Conservation (phyloP, 805 yeast species). For the Schizosaccharomyces japonicus region DNA sequence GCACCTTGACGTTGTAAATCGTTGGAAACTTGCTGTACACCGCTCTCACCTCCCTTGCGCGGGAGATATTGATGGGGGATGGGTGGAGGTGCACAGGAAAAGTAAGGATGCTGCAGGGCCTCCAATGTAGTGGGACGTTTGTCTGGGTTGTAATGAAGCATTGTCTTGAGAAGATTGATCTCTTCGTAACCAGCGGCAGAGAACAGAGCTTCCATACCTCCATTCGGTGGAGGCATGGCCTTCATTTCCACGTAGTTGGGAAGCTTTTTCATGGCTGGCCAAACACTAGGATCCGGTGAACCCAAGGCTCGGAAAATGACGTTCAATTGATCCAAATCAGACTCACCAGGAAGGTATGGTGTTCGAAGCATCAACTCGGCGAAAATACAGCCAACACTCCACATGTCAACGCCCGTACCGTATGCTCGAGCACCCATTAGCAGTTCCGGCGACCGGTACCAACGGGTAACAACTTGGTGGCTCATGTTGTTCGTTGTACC, state of each 20-base stretch:
- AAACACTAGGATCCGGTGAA: constrained; percentile 71
- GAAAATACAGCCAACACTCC: constrained; percentile 93
- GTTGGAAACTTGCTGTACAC: not conserved
- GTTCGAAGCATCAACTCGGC: constrained; percentile 89
- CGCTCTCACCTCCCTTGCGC: not conserved
- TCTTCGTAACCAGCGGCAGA: constrained; percentile 19
- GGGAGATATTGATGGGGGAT: not conserved
- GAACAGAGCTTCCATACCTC: constrained; percentile 11
- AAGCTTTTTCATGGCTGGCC: constrained; percentile 73
- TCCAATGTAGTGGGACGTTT: constrained; percentile 40
- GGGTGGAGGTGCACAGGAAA: constrained; percentile 34
- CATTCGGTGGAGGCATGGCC: not conserved
- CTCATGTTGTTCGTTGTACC: constrained; percentile 32
- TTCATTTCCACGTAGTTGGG: constrained; percentile 20
- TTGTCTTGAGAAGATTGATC: constrained; percentile 36
- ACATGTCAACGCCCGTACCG: constrained; percentile 69
- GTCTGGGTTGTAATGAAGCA: constrained; percentile 46
- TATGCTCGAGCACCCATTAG: constrained; percentile 74
- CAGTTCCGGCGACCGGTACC: constrained; percentile 95
- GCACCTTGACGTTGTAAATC: constrained; percentile 1
- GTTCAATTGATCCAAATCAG: constrained; percentile 70
- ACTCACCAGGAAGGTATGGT: constrained; percentile 83
- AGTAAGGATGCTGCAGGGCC: constrained; percentile 52
- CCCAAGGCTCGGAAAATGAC: constrained; percentile 91
- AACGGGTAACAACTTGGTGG: constrained; percentile 84